Percentiles rank a stretch among this genome's conserved stretches.
These are phyloP conservation scores for Olyra latifolia DNA, from an alignment of 176 grass and related monocot genomes.

Conservation along the genomic window DNA sequence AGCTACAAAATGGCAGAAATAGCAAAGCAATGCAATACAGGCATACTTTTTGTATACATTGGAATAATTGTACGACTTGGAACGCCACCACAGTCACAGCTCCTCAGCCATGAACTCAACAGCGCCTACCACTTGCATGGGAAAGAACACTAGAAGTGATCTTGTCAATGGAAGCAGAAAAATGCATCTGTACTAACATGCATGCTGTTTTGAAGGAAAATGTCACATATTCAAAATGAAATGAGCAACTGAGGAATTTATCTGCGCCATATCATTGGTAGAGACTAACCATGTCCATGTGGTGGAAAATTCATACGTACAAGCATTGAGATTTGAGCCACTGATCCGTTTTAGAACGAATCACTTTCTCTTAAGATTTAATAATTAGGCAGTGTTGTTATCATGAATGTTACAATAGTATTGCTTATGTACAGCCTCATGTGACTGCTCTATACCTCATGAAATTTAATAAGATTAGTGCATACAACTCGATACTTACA, in stretches of 20 bases:
- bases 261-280: neutral
- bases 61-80: too few species aligned
- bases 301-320: neutral
- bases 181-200: too few species aligned
- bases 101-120: too few species aligned
- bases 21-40: too few species aligned
- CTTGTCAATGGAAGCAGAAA: too few species aligned
- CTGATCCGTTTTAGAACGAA: neutral
- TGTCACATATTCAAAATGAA: neutral
- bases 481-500: neutral
- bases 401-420: neutral
- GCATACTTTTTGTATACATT: too few species aligned
- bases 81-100: too few species aligned
- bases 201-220: neutral
- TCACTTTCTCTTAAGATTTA: neutral
- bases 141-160: too few species aligned
- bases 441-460: neutral
- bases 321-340: too few species aligned
- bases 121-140: too few species aligned
- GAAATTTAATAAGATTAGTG: neutral
- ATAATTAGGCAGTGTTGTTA: neutral
- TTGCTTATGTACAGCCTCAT: neutral
- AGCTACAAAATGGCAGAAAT: too few species aligned
- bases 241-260: neutral
- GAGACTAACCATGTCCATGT: neutral